Evolutionary conservation across 345 rosid genomes (phyloP), one percentile per base, ranked within the genome.

Genomic region (Sisymbrium irio): DNA sequence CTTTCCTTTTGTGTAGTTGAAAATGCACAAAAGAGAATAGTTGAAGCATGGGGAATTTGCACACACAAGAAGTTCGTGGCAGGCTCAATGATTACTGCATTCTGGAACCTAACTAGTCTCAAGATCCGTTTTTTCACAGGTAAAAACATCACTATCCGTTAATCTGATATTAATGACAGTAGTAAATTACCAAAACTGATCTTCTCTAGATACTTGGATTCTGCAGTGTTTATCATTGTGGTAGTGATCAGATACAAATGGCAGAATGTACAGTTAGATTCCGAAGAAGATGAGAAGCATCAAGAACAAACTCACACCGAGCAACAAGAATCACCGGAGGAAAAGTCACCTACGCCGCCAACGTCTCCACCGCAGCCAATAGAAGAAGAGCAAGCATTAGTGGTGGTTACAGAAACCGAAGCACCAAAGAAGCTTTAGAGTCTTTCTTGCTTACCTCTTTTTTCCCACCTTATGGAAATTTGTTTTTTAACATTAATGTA

Each of bases 61-160:
- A 84, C 97, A 75, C 97, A 85, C 81, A 91, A 91, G 83, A 95
- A 95, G 84, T 44, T 95, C 27, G 86, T 91, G 2, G 89, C 91
- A 63, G 90, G 90, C 66, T 90, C 96, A 19, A 88, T 87, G 8
- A 73, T 75, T 67, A 86, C 89, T 61, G 93, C 89, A 27, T 95
- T 92, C 70, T 95, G 99, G 99, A 89, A 90, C 74, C 75, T 95
- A n/a, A 85, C 97, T n/a, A 72, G 87, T 25, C 54, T 87, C 66
- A 95, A 82, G 82, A 87, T 93, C 53, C 92, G 99, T n/a, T 79
- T 90, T 58, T 83, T 95, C 41, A 47, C 91, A 41, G 95, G 98
- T 90, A 82, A 19, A 40, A n/a, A n/a, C n/a, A 46, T 37, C 7
- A 0, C n/a, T 63, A 0, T 15, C 10, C 53, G 45, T 5, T 40